Base-by-base conservation (phyloP, 495 filamentous ascomycete genomes). In the Aspergillus hancockii region DNA sequence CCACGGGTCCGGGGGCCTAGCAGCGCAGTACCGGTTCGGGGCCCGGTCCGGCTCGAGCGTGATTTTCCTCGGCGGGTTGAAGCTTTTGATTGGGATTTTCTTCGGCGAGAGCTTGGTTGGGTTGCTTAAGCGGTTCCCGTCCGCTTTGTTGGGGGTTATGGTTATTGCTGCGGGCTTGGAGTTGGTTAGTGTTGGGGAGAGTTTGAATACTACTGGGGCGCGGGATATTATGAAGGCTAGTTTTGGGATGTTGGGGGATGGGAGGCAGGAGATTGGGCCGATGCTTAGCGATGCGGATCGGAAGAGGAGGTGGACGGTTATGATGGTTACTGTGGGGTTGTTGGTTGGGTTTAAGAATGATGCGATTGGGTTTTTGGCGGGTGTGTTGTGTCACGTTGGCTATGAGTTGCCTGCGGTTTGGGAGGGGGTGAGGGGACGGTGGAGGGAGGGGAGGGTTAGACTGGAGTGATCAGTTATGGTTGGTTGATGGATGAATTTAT, bases 271-370 rank as follows among this genome's bases (percentile, higher is more conserved):
- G 40, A 66, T 70, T 32, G 68, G 61, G 40, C 71, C 62, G 36
- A 69, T 76, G 22, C 67, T 83, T 23, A 83, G 79, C 10, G 87
- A 87, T 34, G 77, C 80, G 55, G 88, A 90, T 65, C 79, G 85
- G 32, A 79, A 79, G 50, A 84, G 88, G 63, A 78, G 91, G 30
- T 96, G 90, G 88, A 88, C 83, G 31, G 85, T 95, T 0, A 95
- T 97, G 92, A 81, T 94, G 63, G 84, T 92, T 54, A 97, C 93
- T 41, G 85, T 90, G 25, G 92, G 88, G 1, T 79, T 86, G 18
- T 77, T 92, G 59, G 70, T 98, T 19, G 91, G 90, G n/a, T 96
- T 95, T 60, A 87, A 82, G 71, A 97, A 96, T 68, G 91, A 93
- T 71, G 91, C 86, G 16, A 80, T 95, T 18, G 93, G 93, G 0